These are phyloP conservation scores for Medicago truncatula DNA, from an alignment of 306 rosid genomes.

Conservation along the genomic window DNA sequence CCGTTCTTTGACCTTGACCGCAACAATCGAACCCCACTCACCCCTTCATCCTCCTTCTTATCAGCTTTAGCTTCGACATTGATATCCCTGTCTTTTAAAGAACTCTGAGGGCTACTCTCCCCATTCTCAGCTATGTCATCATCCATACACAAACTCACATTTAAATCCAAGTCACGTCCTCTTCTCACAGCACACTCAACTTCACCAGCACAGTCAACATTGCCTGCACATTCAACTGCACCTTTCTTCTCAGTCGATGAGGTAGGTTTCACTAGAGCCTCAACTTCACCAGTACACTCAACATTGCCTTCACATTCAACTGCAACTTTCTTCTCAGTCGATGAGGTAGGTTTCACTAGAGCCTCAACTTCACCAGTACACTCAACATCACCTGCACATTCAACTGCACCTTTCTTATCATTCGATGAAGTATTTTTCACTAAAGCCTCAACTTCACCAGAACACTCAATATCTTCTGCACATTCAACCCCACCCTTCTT, in stretches of 20 bases:
- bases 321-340: slow-evolving; percentile 37
- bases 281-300: background rate
- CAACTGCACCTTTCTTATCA: slow-evolving; percentile 37
- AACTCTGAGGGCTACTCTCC: slow-evolving; percentile 39
- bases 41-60: slow-evolving; percentile 30
- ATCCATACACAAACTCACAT: slow-evolving; percentile 38
- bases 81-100: slow-evolving; percentile 15
- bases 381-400: background rate
- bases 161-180: slow-evolving; percentile 45
- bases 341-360: background rate
- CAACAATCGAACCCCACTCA: slow-evolving; percentile 57
- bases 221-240: background rate
- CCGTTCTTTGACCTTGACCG: slow-evolving; percentile 58
- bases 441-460: slow-evolving; percentile 14
- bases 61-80: slow-evolving; percentile 31
- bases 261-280: background rate
- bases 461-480: background rate
- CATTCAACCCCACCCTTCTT: slow-evolving; percentile 30
- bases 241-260: background rate
- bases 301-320: background rate
- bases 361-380: background rate
- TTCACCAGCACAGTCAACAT: background rate
- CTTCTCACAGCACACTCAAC: slow-evolving; percentile 35
- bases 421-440: background rate
- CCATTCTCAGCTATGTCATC: slow-evolving; percentile 51